Base-by-base conservation (phyloP, 192 early-diverging fungal species). In the Coemansia sp. region DNA sequence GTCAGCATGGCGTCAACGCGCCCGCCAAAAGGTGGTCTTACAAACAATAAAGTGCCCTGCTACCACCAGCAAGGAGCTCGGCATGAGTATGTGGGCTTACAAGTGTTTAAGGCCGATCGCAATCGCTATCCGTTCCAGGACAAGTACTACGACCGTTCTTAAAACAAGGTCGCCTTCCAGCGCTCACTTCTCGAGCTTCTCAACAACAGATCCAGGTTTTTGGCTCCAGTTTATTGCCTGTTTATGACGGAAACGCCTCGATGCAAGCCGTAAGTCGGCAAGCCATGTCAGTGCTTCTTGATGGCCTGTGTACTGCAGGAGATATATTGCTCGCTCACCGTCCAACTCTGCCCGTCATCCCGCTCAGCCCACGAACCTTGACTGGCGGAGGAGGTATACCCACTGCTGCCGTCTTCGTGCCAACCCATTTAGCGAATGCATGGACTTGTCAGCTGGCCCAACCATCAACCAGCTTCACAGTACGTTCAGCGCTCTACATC, bases 191-290 rank as follows among this genome's bases (percentile, higher is more conserved):
- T 90, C 1, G 89, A 91, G 47, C 98, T 93, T 61, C 79, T 99
- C 22, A 91, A 96, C 76, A 94, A 97, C 72, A 96, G 97, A 7
- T 96, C 91, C 74, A 88, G 98, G 11, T 99, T 99, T 99, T 97
- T 81, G 92, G 92, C 16, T 93, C 90, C 43, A 93, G 91, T 63
- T 79, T 99, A 20, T 76, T 99, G 67, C 88, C 98, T 11, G 89
- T 98, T 44, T 99, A 99, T 72, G 98, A 99, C 65, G 98, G 95
- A 6, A 82, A 79, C 31, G 67, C 75, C 9, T 73, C 77, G 12
- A 65, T 68, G 18, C 75, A 70, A 33, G 42, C 62, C 5, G 63
- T 36, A 11, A 68, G 65, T 15, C 69, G 70, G 38, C 55, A 69
- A 16, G 15, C 40, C 6, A 27, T 52, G 2, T 3, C 68, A 16